Evolutionary conservation across 2,329 filamentous ascomycete species (phyloP).

Genomic region (Blastomyces gilchristii): DNA sequence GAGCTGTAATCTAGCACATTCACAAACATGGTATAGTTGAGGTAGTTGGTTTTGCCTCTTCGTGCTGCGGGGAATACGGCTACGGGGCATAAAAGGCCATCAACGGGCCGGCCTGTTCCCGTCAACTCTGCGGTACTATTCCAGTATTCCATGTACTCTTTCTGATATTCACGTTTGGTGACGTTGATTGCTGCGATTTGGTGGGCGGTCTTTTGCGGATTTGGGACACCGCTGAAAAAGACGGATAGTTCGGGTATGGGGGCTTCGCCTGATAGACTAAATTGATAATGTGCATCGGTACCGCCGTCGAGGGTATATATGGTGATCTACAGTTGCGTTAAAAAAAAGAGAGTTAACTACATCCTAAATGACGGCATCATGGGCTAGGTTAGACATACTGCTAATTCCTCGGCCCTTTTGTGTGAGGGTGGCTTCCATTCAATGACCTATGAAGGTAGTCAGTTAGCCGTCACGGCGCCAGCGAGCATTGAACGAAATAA

Average conservation of each 20-base stretch:
- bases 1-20: conserved; percentile 50
- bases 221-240: conserved; percentile 25
- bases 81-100: conserved; percentile 38
- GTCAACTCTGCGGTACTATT: conserved; percentile 44
- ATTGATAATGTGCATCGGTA: conserved; percentile 40
- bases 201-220: conserved; percentile 31
- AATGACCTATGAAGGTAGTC: conserved; percentile 31
- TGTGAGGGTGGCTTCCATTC: conserved; percentile 50
- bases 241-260: conserved; percentile 34
- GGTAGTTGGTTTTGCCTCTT: conserved; percentile 37
- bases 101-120: conserved; percentile 43
- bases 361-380: background rate
- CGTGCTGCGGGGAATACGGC: conserved; percentile 35
- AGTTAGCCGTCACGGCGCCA: background rate
- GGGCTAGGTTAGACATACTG: conserved; percentile 24
- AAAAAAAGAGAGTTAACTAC: background rate
- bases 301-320: conserved; percentile 38
- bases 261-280: conserved; percentile 47
- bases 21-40: conserved; percentile 38
- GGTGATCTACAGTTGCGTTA: conserved; percentile 14
- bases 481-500: background rate
- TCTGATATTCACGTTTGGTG: conserved; percentile 45
- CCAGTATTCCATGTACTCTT: conserved; percentile 55
- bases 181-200: conserved; percentile 43
- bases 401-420: conserved; percentile 28